Evolutionary conservation across 2,329 filamentous ascomycete genomes (phyloP), one percentile per base, ranked within the genome.

Genomic region (Fusarium tricinctum): DNA sequence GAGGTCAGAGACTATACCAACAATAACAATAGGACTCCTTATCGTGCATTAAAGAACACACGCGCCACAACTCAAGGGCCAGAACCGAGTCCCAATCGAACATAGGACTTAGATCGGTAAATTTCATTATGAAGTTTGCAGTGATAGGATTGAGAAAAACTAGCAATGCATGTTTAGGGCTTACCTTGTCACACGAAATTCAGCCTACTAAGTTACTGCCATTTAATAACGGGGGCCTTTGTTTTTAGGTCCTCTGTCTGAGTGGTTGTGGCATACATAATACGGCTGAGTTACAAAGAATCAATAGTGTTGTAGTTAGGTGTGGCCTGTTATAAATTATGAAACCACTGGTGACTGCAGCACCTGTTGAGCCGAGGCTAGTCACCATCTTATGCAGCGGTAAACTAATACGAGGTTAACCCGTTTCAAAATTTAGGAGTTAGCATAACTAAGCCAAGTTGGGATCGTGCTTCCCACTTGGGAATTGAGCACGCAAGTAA

Each of bases 341-440:
- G 13, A 12, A 20, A 12, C 28, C 28, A 30, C 28, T 30, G 28
- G 3, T 19, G 15, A 9, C 15, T 8, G 19, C 32, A 12, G 8
- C 8, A 35, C 14, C 7, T 13, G 28, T 7, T 28, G 5, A 9
- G 28, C n/a, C 6, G 9, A 12, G 22, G 17, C 20, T 12, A 28
- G 26, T 53, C 13, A 20, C 35, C 20, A 26, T 30, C 33, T 61
- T 35, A 62, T 46, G 55, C 46, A 38, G 14, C 7, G 20, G 14
- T 30, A n/a, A 8, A 23, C 26, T 8, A 12, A 61, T 42, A 61
- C 55, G 46, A 62, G 44, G 12, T 5, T 20, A 9, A 15, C 10
- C n/a, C 20, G 40, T 62, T 61, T 62, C 33, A 46, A 22, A 42
- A 40, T 6, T 46, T 22, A 38, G 22, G 22, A 35, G n/a, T 13